Evolutionary conservation across 805 yeast species (phyloP).

Genomic region (Saccharomycopsis selenospora): DNA sequence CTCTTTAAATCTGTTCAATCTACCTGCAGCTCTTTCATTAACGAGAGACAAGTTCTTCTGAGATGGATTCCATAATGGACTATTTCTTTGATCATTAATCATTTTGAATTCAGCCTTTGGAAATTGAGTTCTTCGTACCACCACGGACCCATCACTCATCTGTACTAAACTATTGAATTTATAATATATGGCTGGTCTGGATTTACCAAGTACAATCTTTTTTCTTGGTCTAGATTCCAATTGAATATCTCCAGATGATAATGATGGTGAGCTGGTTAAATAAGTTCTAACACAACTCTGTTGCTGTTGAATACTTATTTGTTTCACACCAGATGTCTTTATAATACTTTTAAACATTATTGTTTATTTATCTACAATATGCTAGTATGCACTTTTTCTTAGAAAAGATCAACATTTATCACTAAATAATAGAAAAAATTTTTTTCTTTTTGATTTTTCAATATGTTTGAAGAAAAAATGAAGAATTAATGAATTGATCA

Average conservation of each 20-base stretch:
- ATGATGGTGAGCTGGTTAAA: constrained; percentile 13
- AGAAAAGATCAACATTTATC: no score
- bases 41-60: constrained; percentile 66
- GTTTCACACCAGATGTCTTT: no score
- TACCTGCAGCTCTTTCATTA: constrained; percentile 82
- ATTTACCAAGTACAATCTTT: constrained; percentile 70
- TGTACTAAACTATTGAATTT: constrained; percentile 87
- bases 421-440: no score
- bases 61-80: constrained; percentile 82
- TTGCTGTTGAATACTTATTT: no score
- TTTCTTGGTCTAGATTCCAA: constrained; percentile 47
- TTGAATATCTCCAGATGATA: constrained; percentile 17
- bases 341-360: no score
- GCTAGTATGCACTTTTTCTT: no score
- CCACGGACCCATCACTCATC: constrained; percentile 89
- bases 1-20: constrained; percentile 65
- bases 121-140: constrained; percentile 72
- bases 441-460: no score
- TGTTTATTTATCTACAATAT: no score
- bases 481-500: no score
- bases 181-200: constrained; percentile 89
- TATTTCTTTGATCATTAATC: constrained; percentile 83
- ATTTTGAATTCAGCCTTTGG: constrained; percentile 83
- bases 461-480: no score
- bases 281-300: no score